Base-by-base conservation (phyloP, 169 alveolate genomes). In the Plasmodium gallinaceum region DNA sequence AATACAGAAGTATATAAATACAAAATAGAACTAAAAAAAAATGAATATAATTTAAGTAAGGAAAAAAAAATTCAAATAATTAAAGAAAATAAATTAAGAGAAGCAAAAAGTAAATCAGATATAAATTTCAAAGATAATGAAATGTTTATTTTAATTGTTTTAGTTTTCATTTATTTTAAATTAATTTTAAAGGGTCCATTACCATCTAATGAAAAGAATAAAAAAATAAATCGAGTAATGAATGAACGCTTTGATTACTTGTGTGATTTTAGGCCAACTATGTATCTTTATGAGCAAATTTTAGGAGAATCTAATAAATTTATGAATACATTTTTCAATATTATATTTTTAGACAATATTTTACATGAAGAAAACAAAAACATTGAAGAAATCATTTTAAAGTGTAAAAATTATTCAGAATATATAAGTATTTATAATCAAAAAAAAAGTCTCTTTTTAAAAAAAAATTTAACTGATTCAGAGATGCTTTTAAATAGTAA, bases 131-230 rank as follows among this genome's bases (percentile, higher is more conserved):
- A 61, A 24, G 92, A 86, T 18, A 86, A 48, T 20, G 92, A 86
- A 71, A 86, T 86, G 92, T 86, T 70, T 45, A 46, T 86, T 3
- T 20, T 86, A 24, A 86, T 86, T 24, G 18, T 86, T 18, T 39
- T 86, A 32, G 92, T 86, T 1, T 86, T 86, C 60, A 86, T 86
- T 58, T 86, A 86, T 57, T 86, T 86, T 71, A 86, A 71, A 22
- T 22, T 86, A 66, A 69, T 86, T 10, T 24, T 86, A 37, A 86
- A 86, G 16, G 92, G 92, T 10, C 92, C 92, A 0, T 37, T 86
- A 3, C 92, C 92, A 43, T 51, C 62, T 6, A 72, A 24, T 26
- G 65, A 86, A 26, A 86, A 71, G 2, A 86, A 86, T 43, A 70
- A 73, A 46, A 57, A 74, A 7, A 43, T 86, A 42, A 86, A 86